These are phyloP conservation scores for Pueraria montana DNA, from an alignment of 306 rosid genomes.

Conservation along the genomic window DNA sequence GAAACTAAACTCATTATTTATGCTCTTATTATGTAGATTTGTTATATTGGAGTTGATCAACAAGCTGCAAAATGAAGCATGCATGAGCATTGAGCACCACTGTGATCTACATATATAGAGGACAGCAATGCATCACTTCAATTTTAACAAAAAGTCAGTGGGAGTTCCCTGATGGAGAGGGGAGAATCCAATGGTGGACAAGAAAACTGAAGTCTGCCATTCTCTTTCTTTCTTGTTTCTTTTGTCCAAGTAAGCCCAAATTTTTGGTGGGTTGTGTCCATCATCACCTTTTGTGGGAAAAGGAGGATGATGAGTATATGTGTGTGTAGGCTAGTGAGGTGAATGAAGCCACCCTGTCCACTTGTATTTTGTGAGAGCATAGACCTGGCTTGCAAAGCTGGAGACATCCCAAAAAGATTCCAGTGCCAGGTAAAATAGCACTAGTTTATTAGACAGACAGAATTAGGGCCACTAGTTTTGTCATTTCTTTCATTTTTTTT, in stretches of 20 bases:
- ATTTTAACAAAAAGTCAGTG: slow-evolving; percentile 47
- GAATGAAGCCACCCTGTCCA: slow-evolving; percentile 69
- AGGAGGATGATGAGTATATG: slow-evolving; percentile 63
- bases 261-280: slow-evolving; percentile 72
- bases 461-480: slow-evolving; percentile 63
- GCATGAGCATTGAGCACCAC: slow-evolving; percentile 46
- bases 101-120: slow-evolving; percentile 42
- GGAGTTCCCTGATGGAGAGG: slow-evolving; percentile 72
- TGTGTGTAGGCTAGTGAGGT: slow-evolving; percentile 68
- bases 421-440: slow-evolving; percentile 76
- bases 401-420: slow-evolving; percentile 68
- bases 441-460: slow-evolving; percentile 69
- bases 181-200: slow-evolving; percentile 68
- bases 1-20: background rate
- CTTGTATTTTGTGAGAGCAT: slow-evolving; percentile 61
- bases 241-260: slow-evolving; percentile 68
- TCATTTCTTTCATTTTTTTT: slow-evolving; percentile 44
- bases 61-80: slow-evolving; percentile 50
- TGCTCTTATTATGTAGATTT: slow-evolving; percentile 55
- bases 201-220: slow-evolving; percentile 55
- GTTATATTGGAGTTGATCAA: slow-evolving; percentile 48
- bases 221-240: slow-evolving; percentile 29
- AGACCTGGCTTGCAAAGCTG: slow-evolving; percentile 83
- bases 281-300: slow-evolving; percentile 65
- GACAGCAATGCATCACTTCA: slow-evolving; percentile 54